Evolutionary conservation across 768 basidiomycete genomes (phyloP), one percentile per base, ranked within the genome.

Genomic region (Ramaria sp.): DNA sequence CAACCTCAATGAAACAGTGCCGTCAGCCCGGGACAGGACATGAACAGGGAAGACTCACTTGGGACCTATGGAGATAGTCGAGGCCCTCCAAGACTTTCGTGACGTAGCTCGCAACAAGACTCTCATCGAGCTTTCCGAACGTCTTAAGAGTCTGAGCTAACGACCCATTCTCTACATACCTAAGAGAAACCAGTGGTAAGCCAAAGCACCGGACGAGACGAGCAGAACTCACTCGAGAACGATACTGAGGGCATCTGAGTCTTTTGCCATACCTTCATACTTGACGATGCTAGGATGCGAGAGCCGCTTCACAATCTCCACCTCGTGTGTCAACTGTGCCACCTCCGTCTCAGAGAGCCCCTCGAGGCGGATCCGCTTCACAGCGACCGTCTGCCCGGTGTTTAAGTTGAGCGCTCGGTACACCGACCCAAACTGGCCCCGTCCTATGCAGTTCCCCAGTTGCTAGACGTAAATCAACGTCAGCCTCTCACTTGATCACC

Each of bases 301-400:
- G 39, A 98, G 70, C 44, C 87, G 78, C 73, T 93, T 93, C 61
- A 97, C 80, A 34, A 99, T 72, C 62, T 93, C 88, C 15, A 98
- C 95, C 66, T 99, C 95, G 59, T 79, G 79, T 90, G 95, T 96
- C 48, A 98, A 76, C 64, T 91, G 85, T 47, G 77, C 78, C 18
- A 97, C 83, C 64, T 98, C 94, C 18, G 83, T 84, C 67, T 96
- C 93, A 66, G 86, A 85, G 63, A 96, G 72, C 7, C 92, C 95
- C 49, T 89, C 88, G 36, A 98, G 72, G 49, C 85, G 75, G 61
- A 99, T 95, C 28, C 91, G 83, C 71, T 99, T 99, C 50, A 98
- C 91, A n/a, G 95, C 95, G n/a, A 95, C 93, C 81, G 90, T 95
- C 67, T 95, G 89, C 15, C 95, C 95, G 1, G 87, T 93, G 58